Base-by-base conservation (phyloP, 2,329 filamentous ascomycete genomes). In the Calonectria pauciramosa region DNA sequence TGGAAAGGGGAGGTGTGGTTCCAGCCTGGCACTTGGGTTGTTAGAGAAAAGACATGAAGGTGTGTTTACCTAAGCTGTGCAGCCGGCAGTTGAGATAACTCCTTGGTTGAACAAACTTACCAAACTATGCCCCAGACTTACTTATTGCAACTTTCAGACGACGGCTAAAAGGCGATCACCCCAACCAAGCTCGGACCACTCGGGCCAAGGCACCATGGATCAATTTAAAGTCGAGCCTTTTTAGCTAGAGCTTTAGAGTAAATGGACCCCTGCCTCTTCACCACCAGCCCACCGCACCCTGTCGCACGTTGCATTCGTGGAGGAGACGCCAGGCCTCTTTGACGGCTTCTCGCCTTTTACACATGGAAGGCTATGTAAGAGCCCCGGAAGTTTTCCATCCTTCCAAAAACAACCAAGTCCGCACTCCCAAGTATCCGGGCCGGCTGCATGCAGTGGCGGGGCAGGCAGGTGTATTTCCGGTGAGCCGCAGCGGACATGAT, bases 191-290 rank as follows among this genome's bases (percentile, higher is more conserved):
- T 63, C 56, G 56, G 56, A 11, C 56, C 56, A 41, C 23, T 41
- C 56, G 34, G n/a, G 34, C 56, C n/a, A 38, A 28, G 38, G 14
- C 26, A 34, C 10, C 56, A 41, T 63, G n/a, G 56, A 63, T 63
- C 56, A 63, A 41, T 63, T 63, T 63, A 63, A 63, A 41, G 56
- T 56, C 56, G 23, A 38, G n/a, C n/a, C 32, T 26, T 60, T 60
- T 60, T 47, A 47, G 44, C n/a, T 47, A 41, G 36, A 63, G n/a
- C 56, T 63, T 63, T 28, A 63, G 56, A 63, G 56, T 63, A 63
- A 38, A 63, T 8, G 6, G n/a, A 41, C 34, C 56, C 56, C 56
- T 63, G 32, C 56, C 30, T 56, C 30, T 14, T 8, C 16, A 32
- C 26, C 52, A 56, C 52, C 3, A 7, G n/a, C 52, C 52, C 10